Evolutionary conservation across 495 filamentous ascomycete species (phyloP), one percentile per base, ranked within the genome.

Genomic region (Penicillium angulare): DNA sequence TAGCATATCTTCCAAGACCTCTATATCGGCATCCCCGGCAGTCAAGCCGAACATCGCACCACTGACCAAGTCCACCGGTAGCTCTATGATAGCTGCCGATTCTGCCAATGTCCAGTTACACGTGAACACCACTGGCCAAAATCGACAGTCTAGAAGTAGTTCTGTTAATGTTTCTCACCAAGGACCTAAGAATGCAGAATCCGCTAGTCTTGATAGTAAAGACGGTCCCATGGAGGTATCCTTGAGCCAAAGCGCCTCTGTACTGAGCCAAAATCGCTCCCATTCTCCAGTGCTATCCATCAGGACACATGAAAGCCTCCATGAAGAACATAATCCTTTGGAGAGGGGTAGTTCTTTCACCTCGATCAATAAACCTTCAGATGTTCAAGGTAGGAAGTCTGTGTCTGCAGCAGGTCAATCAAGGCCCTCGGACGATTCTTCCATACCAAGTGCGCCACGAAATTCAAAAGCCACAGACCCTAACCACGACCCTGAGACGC

Each of bases 21-120:
- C 80, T 0, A 59, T 74, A 2, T 63, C 78, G 0, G 66, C 77
- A 1, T 81, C 75, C 13, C 66, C 60, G 12, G 62, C 52, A 2
- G 33, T 62, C 13, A 78, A 74, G 53, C 54, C 68, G 24, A 68
- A 59, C 31, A 55, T 61, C 38, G 53, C 57, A n/a, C 69, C 79
- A 12, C 63, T 82, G 9, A 76, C 75, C 29, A 79, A 78, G 55
- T 66, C 70, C 18, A 74, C 69, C 24, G 57, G 69, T 49, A 60
- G 66, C 35, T n/a, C n/a, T n/a, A 60, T 65, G 24, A 56, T 67
- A 23, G 60, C 64, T 22, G 66, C 59, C 23, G 69, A 74, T 49
- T 68, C 74, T 15, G 61, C 72, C 7, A 61, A 85, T 31, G 81
- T 77, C 9, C 78, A 85, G 21, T 60, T 84, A 13, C 78, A 82